These are phyloP conservation scores for Sindora glabra DNA, from an alignment of 306 rosid genomes.

Conservation along the genomic window DNA sequence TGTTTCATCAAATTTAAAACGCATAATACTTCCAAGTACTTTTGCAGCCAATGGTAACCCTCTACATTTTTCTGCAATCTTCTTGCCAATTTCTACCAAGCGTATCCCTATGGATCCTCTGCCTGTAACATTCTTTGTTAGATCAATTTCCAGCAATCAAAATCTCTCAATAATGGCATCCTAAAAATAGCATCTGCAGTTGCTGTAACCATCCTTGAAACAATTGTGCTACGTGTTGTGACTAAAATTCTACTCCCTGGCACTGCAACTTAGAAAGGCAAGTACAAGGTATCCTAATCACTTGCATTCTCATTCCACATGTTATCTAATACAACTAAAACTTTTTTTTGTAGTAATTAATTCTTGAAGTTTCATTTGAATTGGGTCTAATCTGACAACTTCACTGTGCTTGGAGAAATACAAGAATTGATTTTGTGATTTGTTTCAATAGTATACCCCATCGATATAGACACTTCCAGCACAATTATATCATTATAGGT, in stretches of 20 bases:
- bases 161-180: neutral
- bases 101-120: too few species aligned
- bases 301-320: conserved; percentile 5
- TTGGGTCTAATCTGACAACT: neutral
- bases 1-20: neutral
- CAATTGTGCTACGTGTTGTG: conserved; percentile 3
- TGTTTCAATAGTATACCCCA: neutral
- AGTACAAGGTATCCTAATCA: neutral
- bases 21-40: neutral
- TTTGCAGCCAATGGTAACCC: conserved; percentile 2
- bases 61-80: neutral
- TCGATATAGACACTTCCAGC: neutral
- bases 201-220: neutral
- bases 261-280: neutral
- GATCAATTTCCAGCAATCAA: neutral
- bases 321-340: conserved; percentile 6
- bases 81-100: neutral
- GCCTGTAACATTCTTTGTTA: neutral
- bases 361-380: neutral
- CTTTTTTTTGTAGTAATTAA: neutral
- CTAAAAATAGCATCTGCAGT: too few species aligned
- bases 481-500: neutral
- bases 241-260: conserved; percentile 3
- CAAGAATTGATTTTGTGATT: neutral
- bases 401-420: neutral